These are phyloP conservation scores for Pleurotus citrinopileatus DNA, from an alignment of 768 basidiomycete genomes.

Conservation along the genomic window DNA sequence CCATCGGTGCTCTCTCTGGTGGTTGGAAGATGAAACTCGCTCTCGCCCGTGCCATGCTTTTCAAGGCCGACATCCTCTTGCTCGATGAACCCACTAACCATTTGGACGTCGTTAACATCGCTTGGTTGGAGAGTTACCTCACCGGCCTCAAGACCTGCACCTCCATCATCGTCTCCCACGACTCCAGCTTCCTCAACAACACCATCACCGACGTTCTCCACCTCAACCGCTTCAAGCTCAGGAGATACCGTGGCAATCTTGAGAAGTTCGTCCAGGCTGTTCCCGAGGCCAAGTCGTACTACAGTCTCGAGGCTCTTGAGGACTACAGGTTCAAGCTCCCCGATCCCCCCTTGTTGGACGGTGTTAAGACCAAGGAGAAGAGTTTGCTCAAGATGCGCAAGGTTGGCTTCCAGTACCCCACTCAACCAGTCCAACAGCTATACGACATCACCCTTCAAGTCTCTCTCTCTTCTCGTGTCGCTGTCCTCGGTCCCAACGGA, in stretches of 20 bases:
- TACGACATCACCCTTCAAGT: conserved; percentile 96
- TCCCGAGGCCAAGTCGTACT: conserved; percentile 97
- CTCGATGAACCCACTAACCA: conserved; percentile 98
- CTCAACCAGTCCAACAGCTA: conserved; percentile 82
- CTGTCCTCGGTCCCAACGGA: conserved; percentile 97
- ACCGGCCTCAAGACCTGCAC: conserved; percentile 86
- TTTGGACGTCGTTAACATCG: conserved; percentile 95
- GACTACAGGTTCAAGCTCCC: conserved; percentile 99
- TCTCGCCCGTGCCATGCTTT: conserved; percentile 93
- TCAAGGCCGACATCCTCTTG: conserved; percentile 95
- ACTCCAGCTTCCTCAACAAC: conserved; percentile 96
- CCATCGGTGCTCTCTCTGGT: conserved; percentile 91
- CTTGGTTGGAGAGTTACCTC: conserved; percentile 96
- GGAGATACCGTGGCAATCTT: conserved; percentile 93
- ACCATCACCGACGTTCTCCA: conserved; percentile 97
- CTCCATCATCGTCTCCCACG: conserved; percentile 98
- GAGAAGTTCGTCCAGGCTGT: conserved; percentile 92
- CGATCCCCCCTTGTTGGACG: conserved; percentile 93
- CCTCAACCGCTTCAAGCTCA: conserved; percentile 97
- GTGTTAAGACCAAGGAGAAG: conserved; percentile 99
- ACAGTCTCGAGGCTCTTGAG: conserved; percentile 91
- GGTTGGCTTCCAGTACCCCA: conserved; percentile 96
- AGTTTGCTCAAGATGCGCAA: conserved; percentile 95
- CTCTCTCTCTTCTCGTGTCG: conserved; percentile 97
- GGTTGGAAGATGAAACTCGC: conserved; percentile 99